Percentiles rank a stretch among this genome's conserved stretches.
Conservation (phyloP, 164 flowering plant genomes). For the Vitis riparia region DNA sequence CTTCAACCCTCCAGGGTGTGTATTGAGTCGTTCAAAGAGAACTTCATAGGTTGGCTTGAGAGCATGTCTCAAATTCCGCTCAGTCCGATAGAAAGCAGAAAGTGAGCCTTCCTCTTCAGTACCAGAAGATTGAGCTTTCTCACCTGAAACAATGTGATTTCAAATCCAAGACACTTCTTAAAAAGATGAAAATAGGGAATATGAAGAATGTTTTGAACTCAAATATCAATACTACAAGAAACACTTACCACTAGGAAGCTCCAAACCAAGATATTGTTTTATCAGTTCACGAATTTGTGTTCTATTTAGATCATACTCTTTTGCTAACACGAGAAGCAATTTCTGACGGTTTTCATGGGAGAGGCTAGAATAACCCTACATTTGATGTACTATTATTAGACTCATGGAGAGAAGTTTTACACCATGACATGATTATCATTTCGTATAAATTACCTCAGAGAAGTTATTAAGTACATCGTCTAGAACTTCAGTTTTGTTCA, state of each 20-base stretch:
- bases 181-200: neutral
- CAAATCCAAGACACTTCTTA: conserved; percentile 1
- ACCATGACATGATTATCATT: neutral
- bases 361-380: conserved; percentile 72
- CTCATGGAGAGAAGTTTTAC: neutral
- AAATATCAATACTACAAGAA: conserved; percentile 4
- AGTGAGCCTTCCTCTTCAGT: conserved; percentile 50
- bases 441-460: conserved; percentile 46
- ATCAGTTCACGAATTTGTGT: conserved; percentile 66
- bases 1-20: conserved; percentile 82
- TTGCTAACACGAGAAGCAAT: conserved; percentile 60
- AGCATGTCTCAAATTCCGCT: conserved; percentile 73
- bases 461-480: conserved; percentile 69
- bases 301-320: conserved; percentile 77
- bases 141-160: conserved; percentile 36
- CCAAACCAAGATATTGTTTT: conserved; percentile 79
- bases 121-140: conserved; percentile 29
- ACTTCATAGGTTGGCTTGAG: conserved; percentile 78
- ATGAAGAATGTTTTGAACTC: neutral
- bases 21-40: conserved; percentile 84
- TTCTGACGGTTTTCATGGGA: conserved; percentile 51
- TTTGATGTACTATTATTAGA: conserved; percentile 3
- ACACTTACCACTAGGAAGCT: conserved; percentile 52
- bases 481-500: conserved; percentile 71
- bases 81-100: conserved; percentile 74